phyloP scores from a whole-genome alignment of 208 protist species.

The Wallacemonas collosoma region DNA sequence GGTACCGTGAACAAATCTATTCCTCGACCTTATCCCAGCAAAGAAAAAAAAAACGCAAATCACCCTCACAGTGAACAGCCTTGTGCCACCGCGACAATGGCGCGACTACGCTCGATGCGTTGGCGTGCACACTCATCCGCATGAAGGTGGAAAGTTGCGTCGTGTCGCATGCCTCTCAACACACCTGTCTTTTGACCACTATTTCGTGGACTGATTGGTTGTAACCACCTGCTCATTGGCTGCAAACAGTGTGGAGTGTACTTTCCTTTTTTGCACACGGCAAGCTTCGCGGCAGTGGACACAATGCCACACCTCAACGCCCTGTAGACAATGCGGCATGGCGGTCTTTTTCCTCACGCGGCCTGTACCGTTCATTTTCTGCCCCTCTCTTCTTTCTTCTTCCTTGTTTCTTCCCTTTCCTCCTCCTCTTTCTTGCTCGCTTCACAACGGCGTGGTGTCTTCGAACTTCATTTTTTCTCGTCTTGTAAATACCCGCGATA shows the following conservation, averaged over 20 bases:
- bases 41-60: conserved; percentile 5
- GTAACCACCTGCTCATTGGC: no score
- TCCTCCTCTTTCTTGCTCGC: not conserved
- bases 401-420: not conserved
- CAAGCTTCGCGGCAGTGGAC: no score
- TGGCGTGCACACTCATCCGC: not conserved
- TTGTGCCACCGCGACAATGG: not conserved
- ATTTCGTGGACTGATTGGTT: no score
- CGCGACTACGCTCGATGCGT: not conserved
- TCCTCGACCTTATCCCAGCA: not conserved
- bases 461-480: not conserved
- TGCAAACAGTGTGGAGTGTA: no score
- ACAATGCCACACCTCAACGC: no score
- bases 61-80: not conserved
- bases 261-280: no score
- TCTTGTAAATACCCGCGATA: not conserved
- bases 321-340: no score
- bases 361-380: no score
- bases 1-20: conserved; percentile 12
- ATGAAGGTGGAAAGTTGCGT: no score
- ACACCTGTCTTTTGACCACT: no score
- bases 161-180: no score
- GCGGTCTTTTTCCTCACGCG: no score
- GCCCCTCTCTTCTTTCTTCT: not conserved
- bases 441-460: not conserved